Evolutionary conservation across 768 basidiomycete species (phyloP).

Genomic region (Boletus rubroflammeus): DNA sequence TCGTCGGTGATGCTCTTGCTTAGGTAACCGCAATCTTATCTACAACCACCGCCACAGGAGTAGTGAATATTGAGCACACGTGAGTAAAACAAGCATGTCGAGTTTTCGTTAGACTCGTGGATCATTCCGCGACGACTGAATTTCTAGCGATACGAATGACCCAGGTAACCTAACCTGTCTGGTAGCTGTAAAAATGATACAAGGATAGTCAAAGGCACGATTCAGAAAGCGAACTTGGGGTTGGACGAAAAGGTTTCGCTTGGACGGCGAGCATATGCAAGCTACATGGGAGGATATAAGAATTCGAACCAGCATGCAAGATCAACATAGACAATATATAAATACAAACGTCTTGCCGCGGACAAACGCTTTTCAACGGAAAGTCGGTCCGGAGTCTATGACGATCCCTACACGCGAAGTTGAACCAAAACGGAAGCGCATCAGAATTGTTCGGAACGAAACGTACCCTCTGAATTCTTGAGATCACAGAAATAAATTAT

Average conservation of each 20-base stretch:
- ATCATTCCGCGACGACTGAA: neutral
- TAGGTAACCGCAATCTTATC: slow-evolving; percentile 11
- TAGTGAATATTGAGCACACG: too few species aligned
- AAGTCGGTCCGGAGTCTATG: neutral
- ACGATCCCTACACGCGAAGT: neutral
- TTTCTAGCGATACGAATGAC: neutral
- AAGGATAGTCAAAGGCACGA: neutral
- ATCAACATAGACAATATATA: neutral
- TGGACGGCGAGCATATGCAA: neutral
- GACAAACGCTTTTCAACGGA: neutral
- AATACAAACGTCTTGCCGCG: too few species aligned
- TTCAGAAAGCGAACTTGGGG: neutral
- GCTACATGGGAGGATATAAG: neutral
- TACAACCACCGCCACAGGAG: too few species aligned
- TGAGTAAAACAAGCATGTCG: too few species aligned
- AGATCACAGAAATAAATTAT: neutral
- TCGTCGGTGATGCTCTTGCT: neutral
- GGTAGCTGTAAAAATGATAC: neutral
- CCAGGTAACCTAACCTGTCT: neutral
- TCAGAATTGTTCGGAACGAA: neutral
- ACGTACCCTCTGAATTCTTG: neutral
- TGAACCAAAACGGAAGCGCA: neutral
- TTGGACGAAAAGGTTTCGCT: neutral
- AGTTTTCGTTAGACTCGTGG: neutral
- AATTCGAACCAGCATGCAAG: neutral